Evolutionary conservation across 2,329 filamentous ascomycete species (phyloP).

Genomic region (Capronia epimyces): DNA sequence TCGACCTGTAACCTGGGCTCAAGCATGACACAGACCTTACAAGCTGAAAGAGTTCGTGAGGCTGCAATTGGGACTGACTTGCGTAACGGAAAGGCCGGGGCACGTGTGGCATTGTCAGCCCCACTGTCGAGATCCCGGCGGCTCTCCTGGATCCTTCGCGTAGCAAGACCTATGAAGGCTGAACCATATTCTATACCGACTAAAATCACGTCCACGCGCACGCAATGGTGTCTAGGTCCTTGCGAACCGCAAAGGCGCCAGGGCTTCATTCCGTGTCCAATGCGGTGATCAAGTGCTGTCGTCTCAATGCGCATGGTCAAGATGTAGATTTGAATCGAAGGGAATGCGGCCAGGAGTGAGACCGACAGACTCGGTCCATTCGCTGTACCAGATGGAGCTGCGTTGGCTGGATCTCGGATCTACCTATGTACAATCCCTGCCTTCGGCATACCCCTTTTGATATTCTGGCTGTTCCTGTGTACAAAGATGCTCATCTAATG

Average conservation of each 20-base stretch:
- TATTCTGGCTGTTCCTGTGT: background rate
- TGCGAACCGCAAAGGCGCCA: background rate
- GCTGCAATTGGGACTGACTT: background rate
- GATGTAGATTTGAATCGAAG: background rate
- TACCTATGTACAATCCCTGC: constrained; percentile 20
- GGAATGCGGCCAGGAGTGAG: background rate
- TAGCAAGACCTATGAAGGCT: no score
- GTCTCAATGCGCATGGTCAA: background rate
- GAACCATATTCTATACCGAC: no score
- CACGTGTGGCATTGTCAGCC: no score
- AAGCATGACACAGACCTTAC: constrained; percentile 14
- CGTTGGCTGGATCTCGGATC: constrained; percentile 15
- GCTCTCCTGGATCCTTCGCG: no score
- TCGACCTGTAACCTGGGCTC: constrained; percentile 3
- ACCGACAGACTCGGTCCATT: background rate
- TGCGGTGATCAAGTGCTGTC: background rate
- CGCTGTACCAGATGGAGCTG: constrained; percentile 5
- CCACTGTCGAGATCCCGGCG: no score
- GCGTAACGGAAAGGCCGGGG: background rate
- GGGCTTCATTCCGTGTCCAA: constrained; percentile 1
- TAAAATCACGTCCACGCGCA: no score
- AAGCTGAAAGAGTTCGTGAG: background rate
- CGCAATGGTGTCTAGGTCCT: no score
- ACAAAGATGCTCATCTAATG: constrained; percentile 16
- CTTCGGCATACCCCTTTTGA: constrained; percentile 1